Percentiles rank a stretch among this genome's conserved stretches.
Conservation (phyloP, 257 asterid species). For the Salvia splendens region DNA sequence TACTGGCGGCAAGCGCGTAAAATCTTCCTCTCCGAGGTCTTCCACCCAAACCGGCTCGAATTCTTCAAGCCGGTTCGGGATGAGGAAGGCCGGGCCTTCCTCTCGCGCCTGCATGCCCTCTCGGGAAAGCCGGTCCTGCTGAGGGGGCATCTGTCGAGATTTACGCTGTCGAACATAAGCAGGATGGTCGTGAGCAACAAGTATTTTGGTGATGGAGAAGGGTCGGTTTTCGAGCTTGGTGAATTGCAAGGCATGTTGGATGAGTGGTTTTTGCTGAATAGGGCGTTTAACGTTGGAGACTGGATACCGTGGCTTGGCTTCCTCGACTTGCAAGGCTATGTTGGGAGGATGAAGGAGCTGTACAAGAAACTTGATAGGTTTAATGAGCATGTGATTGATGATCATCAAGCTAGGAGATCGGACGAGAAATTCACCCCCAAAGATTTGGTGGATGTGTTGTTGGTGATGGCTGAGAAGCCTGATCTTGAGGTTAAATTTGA, state of each 20-base stretch:
- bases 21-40: slow-evolving; percentile 30
- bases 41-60: slow-evolving; percentile 31
- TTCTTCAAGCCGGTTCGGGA: slow-evolving; percentile 33
- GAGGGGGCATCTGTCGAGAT: slow-evolving; percentile 23
- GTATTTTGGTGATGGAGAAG: slow-evolving; percentile 22
- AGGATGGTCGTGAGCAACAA: slow-evolving; percentile 37
- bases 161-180: slow-evolving; percentile 29
- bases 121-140: slow-evolving; percentile 40
- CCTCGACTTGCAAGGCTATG: slow-evolving; percentile 50
- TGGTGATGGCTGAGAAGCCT: slow-evolving; percentile 31
- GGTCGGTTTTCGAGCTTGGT: neutral
- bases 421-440: neutral
- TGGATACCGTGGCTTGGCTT: slow-evolving; percentile 51
- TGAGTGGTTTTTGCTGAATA: slow-evolving; percentile 41
- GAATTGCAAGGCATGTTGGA: slow-evolving; percentile 38
- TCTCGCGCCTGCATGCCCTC: slow-evolving; percentile 28
- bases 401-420: slow-evolving; percentile 26
- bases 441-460: slow-evolving; percentile 28
- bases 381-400: slow-evolving; percentile 31
- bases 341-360: slow-evolving; percentile 44
- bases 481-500: slow-evolving; percentile 36
- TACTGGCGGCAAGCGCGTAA: slow-evolving; percentile 41
- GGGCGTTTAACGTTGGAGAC: slow-evolving; percentile 43
- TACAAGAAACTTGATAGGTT: slow-evolving; percentile 39
- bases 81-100: slow-evolving; percentile 31